A percentile compares a stretch with the other conserved stretches of the same genome.
Evolutionary conservation across 2,329 filamentous ascomycete species (phyloP).

Genomic region (Chalaropsis thielavioides): DNA sequence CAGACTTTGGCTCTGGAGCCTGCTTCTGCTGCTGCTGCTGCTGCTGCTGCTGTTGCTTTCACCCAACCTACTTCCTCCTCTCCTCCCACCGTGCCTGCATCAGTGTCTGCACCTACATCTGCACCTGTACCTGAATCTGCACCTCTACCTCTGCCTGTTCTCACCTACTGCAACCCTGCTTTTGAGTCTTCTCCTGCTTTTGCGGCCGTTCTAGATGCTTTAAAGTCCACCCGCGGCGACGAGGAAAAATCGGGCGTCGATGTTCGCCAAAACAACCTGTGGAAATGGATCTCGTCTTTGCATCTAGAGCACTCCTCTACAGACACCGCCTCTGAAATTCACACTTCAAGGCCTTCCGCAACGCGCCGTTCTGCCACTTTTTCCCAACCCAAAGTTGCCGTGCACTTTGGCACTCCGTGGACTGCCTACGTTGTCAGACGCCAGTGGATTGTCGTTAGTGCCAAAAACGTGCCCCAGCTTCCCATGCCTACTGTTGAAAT

Average conservation of each 20-base stretch:
- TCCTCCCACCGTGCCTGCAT: neutral
- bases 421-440: slow-evolving; percentile 26
- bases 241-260: slow-evolving; percentile 14
- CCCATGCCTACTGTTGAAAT: neutral
- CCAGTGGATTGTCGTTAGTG: slow-evolving; percentile 29
- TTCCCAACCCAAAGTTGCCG: slow-evolving; percentile 18
- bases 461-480: slow-evolving; percentile 25
- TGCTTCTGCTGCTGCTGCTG: neutral
- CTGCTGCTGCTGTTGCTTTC: neutral
- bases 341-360: neutral
- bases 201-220: slow-evolving; percentile 22
- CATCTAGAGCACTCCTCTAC: neutral
- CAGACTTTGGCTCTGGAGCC: neutral
- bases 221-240: neutral
- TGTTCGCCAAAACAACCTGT: slow-evolving; percentile 25
- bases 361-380: slow-evolving; percentile 1
- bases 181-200: slow-evolving; percentile 23
- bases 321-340: neutral
- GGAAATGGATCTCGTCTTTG: slow-evolving; percentile 26
- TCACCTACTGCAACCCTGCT: slow-evolving; percentile 27
- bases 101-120: neutral
- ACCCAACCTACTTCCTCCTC: neutral
- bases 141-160: neutral
- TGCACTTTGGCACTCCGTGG: slow-evolving; percentile 27
- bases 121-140: neutral